Conservation (phyloP, 2,329 filamentous ascomycete species). For the Fusarium sp. region DNA sequence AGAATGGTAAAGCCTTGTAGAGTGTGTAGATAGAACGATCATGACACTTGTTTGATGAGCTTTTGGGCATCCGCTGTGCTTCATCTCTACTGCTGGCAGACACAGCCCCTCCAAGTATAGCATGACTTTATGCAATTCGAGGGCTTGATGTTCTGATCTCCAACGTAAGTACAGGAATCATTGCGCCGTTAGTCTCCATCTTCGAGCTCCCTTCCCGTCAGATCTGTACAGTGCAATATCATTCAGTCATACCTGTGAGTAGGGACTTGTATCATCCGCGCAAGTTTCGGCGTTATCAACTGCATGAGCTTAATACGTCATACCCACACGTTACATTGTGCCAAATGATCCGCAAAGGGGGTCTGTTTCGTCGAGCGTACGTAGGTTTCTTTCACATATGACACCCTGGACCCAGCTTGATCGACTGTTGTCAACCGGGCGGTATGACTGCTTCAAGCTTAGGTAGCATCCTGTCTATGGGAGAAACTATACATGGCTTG, state of each 20-base stretch:
- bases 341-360: conserved; percentile 53
- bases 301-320: conserved; percentile 36
- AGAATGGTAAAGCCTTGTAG: background rate
- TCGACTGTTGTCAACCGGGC: conserved; percentile 65
- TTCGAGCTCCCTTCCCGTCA: background rate
- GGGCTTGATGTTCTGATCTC: conserved; percentile 3
- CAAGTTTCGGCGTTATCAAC: too few species aligned
- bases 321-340: conserved; percentile 54
- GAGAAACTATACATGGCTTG: conserved; percentile 63
- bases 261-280: background rate
- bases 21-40: conserved; percentile 3
- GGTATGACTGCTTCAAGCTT: conserved; percentile 69
- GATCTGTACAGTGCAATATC: background rate
- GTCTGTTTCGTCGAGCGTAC: conserved; percentile 53
- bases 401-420: conserved; percentile 65
- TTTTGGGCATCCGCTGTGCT: background rate
- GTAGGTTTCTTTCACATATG: conserved; percentile 50
- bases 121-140: conserved; percentile 8
- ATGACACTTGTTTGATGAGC: background rate
- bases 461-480: conserved; percentile 67
- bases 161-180: background rate
- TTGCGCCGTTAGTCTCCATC: background rate
- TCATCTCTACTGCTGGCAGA: background rate
- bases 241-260: background rate
- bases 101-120: background rate